These are phyloP conservation scores for Purpureocillium takamizusanense DNA, from an alignment of 2,329 filamentous ascomycete genomes.

Conservation along the genomic window DNA sequence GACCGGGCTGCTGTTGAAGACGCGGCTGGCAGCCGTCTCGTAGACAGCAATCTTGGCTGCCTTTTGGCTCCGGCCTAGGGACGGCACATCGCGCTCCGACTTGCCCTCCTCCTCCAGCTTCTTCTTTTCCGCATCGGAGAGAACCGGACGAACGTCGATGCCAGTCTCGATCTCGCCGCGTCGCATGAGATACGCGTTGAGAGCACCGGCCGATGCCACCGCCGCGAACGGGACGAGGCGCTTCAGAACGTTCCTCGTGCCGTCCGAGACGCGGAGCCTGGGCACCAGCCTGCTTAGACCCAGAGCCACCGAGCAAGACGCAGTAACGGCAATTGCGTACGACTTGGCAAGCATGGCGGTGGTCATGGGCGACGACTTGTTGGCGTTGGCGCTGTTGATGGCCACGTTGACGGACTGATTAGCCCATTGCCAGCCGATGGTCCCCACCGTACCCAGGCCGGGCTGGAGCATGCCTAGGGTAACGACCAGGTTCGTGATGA, in stretches of 20 bases:
- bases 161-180: constrained; percentile 88
- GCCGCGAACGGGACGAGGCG: constrained; percentile 95
- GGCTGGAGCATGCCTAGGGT: constrained; percentile 97
- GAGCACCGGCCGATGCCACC: constrained; percentile 78
- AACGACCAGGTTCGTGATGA: constrained; percentile 86
- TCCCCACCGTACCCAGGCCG: constrained; percentile 71
- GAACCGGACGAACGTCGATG: constrained; percentile 84
- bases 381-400: constrained; percentile 95
- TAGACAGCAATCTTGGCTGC: constrained; percentile 84
- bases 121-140: constrained; percentile 59
- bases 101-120: constrained; percentile 47
- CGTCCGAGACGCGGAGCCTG: constrained; percentile 69
- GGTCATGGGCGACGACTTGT: constrained; percentile 88
- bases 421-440: constrained; percentile 85
- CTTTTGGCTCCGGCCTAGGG: constrained; percentile 77
- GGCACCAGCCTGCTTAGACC: constrained; percentile 87
- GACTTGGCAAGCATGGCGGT: constrained; percentile 75
- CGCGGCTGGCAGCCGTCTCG: constrained; percentile 85
- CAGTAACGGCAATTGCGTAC: constrained; percentile 84
- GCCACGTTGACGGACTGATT: constrained; percentile 98
- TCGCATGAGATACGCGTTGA: constrained; percentile 98
- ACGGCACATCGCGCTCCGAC: constrained; percentile 55
- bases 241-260: constrained; percentile 65
- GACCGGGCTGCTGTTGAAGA: constrained; percentile 90
- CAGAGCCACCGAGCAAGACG: constrained; percentile 87